Conservation (phyloP, 768 basidiomycete species). For the Leucocoprinus birnbaumii region DNA sequence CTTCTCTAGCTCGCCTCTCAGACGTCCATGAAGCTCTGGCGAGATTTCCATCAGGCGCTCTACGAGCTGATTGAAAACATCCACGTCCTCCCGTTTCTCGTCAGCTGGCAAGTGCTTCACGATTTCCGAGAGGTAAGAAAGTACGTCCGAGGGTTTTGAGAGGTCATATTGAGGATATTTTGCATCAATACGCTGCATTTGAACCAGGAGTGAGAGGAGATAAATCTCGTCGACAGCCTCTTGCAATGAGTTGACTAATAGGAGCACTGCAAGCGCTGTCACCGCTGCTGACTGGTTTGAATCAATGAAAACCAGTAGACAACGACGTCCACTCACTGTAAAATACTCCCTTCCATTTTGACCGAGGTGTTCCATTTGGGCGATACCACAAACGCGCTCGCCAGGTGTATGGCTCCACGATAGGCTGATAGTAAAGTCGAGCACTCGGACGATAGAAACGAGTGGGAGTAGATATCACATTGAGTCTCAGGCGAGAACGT, state of each 20-base stretch:
- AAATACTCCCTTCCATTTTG: constrained; percentile 11
- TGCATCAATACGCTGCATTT: constrained; percentile 26
- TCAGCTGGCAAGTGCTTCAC: constrained; percentile 15
- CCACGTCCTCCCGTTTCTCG: constrained; percentile 17
- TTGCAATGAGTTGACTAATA: constrained; percentile 14
- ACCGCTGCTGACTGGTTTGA: constrained; percentile 13
- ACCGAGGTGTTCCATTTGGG: neutral
- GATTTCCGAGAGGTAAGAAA: constrained; percentile 24
- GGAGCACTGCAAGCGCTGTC: neutral
- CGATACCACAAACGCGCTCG: neutral
- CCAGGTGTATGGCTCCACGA: neutral
- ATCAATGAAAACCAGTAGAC: neutral
- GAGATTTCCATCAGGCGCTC: constrained; percentile 21
- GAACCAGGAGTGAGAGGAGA: constrained; percentile 25
- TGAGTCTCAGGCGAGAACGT: neutral
- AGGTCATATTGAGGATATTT: constrained; percentile 23
- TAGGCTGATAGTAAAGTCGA: neutral
- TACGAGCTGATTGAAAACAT: constrained; percentile 21
- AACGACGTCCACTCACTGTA: constrained; percentile 20
- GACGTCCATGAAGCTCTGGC: constrained; percentile 21
- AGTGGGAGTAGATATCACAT: neutral
- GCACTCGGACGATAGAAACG: neutral
- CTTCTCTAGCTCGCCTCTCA: constrained; percentile 23
- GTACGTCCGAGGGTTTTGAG: constrained; percentile 19
- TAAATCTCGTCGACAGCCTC: constrained; percentile 26